phyloP scores from a whole-genome alignment of 176 grass and related monocot species.

The Melocanna baccifera region DNA sequence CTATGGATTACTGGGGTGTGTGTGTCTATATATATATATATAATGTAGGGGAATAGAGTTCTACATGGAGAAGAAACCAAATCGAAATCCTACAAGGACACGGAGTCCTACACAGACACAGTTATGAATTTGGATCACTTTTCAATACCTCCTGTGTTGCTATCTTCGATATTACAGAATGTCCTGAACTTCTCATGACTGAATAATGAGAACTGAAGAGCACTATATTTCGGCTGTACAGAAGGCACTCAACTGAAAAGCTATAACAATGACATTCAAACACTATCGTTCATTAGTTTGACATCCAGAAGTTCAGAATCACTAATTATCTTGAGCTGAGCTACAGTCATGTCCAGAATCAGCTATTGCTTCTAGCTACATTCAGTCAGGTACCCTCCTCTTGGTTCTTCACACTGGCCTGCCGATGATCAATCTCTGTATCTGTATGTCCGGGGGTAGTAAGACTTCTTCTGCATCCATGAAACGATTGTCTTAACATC shows the following conservation, averaged over 20 bases:
- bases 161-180: too few relatives aligned
- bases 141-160: too few relatives aligned
- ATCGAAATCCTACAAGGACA: too few relatives aligned
- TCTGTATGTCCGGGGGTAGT: conserved; percentile 28
- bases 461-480: conserved; percentile 42
- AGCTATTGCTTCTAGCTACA: not conserved
- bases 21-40: too few relatives aligned
- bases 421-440: conserved; percentile 17
- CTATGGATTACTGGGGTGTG: too few relatives aligned
- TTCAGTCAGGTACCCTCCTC: not conserved
- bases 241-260: not conserved
- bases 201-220: not conserved
- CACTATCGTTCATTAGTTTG: conserved; percentile 7
- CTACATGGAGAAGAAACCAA: too few relatives aligned
- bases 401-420: not conserved
- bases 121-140: too few relatives aligned
- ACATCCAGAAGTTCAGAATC: conserved; percentile 8
- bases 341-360: not conserved
- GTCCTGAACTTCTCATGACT: not conserved
- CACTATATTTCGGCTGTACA: not conserved
- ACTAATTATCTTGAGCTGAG: conserved; percentile 4
- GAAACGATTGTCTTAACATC: conserved; percentile 35
- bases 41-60: too few relatives aligned
- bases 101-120: too few relatives aligned
- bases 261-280: not conserved